Evolutionary conservation across 192 early-diverging fungal genomes (phyloP).

Genomic region (Podila epigama): DNA sequence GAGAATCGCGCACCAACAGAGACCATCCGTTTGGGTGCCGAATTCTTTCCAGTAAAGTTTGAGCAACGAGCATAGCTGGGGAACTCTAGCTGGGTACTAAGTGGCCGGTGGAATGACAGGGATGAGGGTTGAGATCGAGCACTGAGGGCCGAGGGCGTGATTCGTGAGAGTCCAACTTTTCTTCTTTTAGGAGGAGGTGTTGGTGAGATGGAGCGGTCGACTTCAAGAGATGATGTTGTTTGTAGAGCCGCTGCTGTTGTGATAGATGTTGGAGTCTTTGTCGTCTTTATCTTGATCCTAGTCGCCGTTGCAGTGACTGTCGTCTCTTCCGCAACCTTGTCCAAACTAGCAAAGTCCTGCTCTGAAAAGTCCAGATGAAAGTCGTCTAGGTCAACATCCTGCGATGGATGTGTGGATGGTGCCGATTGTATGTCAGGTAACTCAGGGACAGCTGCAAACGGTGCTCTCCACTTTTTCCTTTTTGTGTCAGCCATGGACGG

Average conservation of each 20-base stretch:
- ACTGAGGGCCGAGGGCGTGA: not conserved
- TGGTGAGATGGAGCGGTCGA: not conserved
- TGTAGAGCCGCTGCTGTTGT: not conserved
- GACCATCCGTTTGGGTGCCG: conserved; percentile 43
- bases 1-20: conserved; percentile 44
- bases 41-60: conserved; percentile 38
- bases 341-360: not conserved
- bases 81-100: conserved; percentile 42
- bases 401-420: not conserved
- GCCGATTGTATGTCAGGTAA: too few species aligned
- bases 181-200: conserved; percentile 15
- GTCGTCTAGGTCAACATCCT: not conserved
- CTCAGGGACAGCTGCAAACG: conserved; percentile 3
- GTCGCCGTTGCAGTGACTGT: not conserved
- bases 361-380: conserved; percentile 4
- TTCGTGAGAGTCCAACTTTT: conserved; percentile 33
- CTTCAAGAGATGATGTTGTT: too few species aligned
- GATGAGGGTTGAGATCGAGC: not conserved
- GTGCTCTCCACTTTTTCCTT: conserved; percentile 35
- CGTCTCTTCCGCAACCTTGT: not conserved
- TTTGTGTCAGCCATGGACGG: not conserved
- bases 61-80: conserved; percentile 45
- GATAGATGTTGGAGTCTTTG: not conserved
- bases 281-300: not conserved
- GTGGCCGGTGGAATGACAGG: conserved; percentile 14